Base-by-base conservation (phyloP, 2,329 filamentous ascomycete genomes). In the Aureobasidium leucospermi region DNA sequence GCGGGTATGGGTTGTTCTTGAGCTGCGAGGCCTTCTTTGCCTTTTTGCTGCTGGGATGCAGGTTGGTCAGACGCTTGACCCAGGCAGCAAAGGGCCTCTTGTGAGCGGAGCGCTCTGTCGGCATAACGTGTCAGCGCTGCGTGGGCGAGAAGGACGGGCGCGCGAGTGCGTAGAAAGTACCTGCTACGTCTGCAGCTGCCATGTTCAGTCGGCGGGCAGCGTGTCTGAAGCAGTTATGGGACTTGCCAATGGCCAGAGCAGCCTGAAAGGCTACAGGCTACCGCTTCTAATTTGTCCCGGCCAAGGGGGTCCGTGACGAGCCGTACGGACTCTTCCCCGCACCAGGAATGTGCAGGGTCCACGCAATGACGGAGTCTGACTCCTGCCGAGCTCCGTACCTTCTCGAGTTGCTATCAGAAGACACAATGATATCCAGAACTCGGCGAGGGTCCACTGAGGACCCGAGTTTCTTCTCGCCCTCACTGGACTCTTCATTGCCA, bases 61-160 rank as follows among this genome's bases (percentile, higher is more conserved):
- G 87, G 72, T 87, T 93, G 63, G 91, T 86, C 60, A 97, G 83
- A 69, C 92, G 92, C 80, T 92, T 96, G 79, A 99, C 90, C 88
- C 93, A 95, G 66, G 86, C 89, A 48, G 92, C 84, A 71, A 97
- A 97, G 28, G 92, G 93, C 64, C 89, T 85, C 67, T 91, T 87
- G 65, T 90, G 88, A 67, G 82, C 83, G 69, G 85, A 80, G 65
- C 85, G 83, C 73, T 91, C 88, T 91, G 74, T 66, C 63, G 74
- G 34, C 53, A 57, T 57, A 23, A 23, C 31, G 16, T 10, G 31
- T 57, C 42, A 57, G 53, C 41, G 53, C 42, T 38, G 42, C 11
- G 32, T 2, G 42, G 16, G 42, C 53, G 34, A 19, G 13, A 15
- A 6, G 9, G 29, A 16, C 9, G 6, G 32, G 15, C 9, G 36